phyloP scores from a whole-genome alignment of 352 stramenopile species.

The Globisporangium heterothallicum region DNA sequence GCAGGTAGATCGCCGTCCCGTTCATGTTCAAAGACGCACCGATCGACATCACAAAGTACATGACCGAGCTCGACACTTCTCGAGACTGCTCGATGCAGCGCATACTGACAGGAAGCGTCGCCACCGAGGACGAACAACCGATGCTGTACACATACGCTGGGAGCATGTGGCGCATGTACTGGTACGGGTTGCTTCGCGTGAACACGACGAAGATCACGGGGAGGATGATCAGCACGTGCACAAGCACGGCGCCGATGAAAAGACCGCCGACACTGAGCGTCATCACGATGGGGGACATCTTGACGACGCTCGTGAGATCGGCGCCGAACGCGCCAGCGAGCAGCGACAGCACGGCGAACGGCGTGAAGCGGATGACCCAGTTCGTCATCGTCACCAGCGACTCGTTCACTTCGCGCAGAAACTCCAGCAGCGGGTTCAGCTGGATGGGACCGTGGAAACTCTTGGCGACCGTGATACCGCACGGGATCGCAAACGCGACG shows the following conservation, averaged over 20 bases:
- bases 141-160: constrained; percentile 67
- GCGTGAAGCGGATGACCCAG: constrained; percentile 71
- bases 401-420: constrained; percentile 75
- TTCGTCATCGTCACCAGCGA: constrained; percentile 72
- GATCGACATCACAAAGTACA: constrained; percentile 72
- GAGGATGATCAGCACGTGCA: constrained; percentile 65
- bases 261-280: constrained; percentile 41
- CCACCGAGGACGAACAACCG: constrained; percentile 74
- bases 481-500: constrained; percentile 61
- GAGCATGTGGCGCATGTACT: constrained; percentile 62
- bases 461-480: constrained; percentile 53
- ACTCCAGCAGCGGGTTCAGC: constrained; percentile 74
- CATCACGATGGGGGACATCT: constrained; percentile 36
- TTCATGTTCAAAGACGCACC: constrained; percentile 68
- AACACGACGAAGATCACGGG: constrained; percentile 51
- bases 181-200: constrained; percentile 63
- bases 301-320: constrained; percentile 27
- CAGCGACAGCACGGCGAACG: constrained; percentile 63
- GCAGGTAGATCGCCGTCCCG: constrained; percentile 71
- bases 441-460: constrained; percentile 67
- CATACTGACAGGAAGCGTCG: constrained; percentile 55
- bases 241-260: constrained; percentile 31
- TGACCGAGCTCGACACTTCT: constrained; percentile 45
- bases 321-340: constrained; percentile 56
- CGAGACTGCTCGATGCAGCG: constrained; percentile 58